phyloP scores from a whole-genome alignment of 176 grass and related monocot genomes.

The Juncus effusus region DNA sequence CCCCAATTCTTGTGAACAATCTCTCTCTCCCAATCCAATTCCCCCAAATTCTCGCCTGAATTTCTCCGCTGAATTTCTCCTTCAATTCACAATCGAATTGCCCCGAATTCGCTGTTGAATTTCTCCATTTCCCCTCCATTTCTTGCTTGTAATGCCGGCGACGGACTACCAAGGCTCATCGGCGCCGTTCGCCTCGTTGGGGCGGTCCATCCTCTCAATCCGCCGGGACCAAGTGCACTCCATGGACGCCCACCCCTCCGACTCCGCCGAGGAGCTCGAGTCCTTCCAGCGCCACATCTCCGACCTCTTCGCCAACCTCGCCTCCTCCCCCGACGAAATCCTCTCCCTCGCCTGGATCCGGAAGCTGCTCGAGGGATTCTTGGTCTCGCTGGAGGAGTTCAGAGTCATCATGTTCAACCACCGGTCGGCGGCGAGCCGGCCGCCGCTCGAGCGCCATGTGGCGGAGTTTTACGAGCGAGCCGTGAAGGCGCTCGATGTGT shows the following conservation, averaged over 20 bases:
- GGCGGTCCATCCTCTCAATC: constrained; percentile 57
- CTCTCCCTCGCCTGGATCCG: constrained; percentile 67
- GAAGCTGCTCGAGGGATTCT: constrained; percentile 64
- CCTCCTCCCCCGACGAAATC: constrained; percentile 25
- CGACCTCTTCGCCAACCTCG: constrained; percentile 41
- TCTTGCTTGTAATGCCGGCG: constrained; percentile 56
- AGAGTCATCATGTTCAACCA: constrained; percentile 36
- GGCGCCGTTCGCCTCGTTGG: constrained; percentile 53
- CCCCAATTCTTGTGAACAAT: too few relatives aligned
- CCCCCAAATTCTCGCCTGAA: not conserved
- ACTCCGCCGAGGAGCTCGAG: constrained; percentile 41
- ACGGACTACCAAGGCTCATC: constrained; percentile 71
- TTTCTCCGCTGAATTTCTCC: too few relatives aligned
- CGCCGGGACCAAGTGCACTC: constrained; percentile 49
- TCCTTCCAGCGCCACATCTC: constrained; percentile 64
- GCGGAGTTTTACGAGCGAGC: constrained; percentile 69
- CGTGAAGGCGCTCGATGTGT: constrained; percentile 89
- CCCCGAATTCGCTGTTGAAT: too few relatives aligned
- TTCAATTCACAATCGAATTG: too few relatives aligned
- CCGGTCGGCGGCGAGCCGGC: constrained; percentile 22
- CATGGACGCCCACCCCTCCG: constrained; percentile 26
- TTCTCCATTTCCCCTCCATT: not conserved
- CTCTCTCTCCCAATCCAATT: not conserved
- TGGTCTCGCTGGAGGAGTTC: constrained; percentile 72
- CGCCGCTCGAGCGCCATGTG: constrained; percentile 35